Conservation (phyloP, 345 rosid genomes). For the Turritis glabra region DNA sequence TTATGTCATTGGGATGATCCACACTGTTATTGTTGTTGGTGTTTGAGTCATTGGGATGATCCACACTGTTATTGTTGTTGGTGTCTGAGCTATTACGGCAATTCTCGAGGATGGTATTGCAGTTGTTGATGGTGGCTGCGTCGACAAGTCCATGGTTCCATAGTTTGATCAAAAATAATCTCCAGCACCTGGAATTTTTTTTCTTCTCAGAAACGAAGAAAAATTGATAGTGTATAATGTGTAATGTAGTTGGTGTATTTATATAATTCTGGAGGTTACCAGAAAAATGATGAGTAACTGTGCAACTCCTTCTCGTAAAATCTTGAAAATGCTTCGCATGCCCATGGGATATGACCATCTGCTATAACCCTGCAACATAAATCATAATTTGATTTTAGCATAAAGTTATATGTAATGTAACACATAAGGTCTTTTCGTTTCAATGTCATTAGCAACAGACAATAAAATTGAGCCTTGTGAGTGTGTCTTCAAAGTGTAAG, state of each 20-base stretch:
- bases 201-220: background rate
- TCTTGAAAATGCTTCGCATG: conserved; percentile 86
- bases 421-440: background rate
- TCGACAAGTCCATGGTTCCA: conserved; percentile 95
- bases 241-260: background rate
- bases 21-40: background rate
- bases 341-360: conserved; percentile 95
- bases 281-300: conserved; percentile 51
- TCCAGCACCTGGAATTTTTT: conserved; percentile 68
- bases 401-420: background rate
- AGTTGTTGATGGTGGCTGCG: conserved; percentile 70
- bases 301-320: conserved; percentile 61
- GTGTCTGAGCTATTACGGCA: background rate
- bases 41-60: background rate
- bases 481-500: background rate
- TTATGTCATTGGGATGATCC: background rate
- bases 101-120: conserved; percentile 54
- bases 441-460: background rate
- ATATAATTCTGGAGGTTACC: conserved; percentile 44
- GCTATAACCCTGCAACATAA: conserved; percentile 68
- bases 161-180: conserved; percentile 73
- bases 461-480: too few species aligned
- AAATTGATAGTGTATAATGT: background rate
- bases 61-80: background rate
- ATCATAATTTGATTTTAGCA: background rate